A percentile compares a stretch with the other conserved stretches of the same genome.
Conservation (phyloP, 306 rosid species). For the Leucaena leucocephala region DNA sequence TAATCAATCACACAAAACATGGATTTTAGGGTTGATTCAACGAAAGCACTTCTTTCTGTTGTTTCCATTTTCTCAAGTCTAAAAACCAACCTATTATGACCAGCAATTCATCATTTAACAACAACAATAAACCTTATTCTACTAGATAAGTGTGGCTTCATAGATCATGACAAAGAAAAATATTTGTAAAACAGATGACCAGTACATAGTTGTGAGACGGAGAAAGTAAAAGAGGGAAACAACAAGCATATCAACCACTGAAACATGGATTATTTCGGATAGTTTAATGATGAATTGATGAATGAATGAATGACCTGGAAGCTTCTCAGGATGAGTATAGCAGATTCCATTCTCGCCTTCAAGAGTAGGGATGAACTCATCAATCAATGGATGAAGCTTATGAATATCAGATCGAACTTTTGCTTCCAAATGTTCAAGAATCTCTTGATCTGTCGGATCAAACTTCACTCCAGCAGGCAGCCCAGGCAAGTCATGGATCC, state of each 20-base stretch:
- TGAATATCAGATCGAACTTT: slow-evolving; percentile 63
- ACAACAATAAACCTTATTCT: too few species aligned
- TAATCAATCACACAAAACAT: neutral
- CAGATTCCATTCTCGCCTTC: slow-evolving; percentile 85
- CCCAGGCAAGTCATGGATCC: slow-evolving; percentile 75
- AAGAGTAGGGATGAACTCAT: slow-evolving; percentile 77
- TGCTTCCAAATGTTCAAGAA: slow-evolving; percentile 77
- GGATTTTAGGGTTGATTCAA: neutral
- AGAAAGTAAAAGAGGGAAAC: neutral
- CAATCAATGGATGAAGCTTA: slow-evolving; percentile 70
- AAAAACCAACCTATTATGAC: neutral
- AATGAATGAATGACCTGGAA: slow-evolving; percentile 61
- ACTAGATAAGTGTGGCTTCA: too few species aligned
- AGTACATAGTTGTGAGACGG: neutral
- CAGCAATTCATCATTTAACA: neutral
- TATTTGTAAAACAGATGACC: neutral
- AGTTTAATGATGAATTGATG: neutral
- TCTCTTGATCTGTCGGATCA: slow-evolving; percentile 86
- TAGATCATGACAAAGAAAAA: too few species aligned
- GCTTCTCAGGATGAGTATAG: slow-evolving; percentile 78
- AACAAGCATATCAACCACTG: neutral
- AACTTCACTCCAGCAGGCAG: slow-evolving; percentile 84
- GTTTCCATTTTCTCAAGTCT: neutral
- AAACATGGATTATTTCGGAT: neutral
- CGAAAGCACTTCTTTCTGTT: neutral